phyloP scores from a whole-genome alignment of 345 rosid species.

The Hibiscus trionum region DNA sequence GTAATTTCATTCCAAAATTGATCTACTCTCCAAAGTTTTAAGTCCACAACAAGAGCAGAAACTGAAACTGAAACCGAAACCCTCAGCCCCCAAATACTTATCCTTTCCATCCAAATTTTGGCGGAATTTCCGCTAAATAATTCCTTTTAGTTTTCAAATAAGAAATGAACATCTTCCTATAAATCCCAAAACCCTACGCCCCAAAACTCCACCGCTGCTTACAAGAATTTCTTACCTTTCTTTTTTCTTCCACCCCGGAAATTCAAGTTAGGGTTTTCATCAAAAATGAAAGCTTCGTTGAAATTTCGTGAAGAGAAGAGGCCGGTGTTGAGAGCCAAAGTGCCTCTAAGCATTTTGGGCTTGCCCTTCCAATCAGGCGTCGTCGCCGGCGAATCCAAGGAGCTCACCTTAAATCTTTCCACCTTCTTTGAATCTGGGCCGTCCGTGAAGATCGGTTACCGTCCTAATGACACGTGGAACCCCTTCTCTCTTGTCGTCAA shows the following conservation, averaged over 20 bases:
- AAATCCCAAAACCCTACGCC: not conserved
- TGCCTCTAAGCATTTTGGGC: not conserved
- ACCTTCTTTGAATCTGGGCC: not conserved
- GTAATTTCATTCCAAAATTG: too few relatives aligned
- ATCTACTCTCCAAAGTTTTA: too few relatives aligned
- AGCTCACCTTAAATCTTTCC: not conserved
- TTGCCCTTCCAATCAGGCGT: not conserved
- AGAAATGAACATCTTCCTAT: not conserved
- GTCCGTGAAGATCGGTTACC: not conserved
- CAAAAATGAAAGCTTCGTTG: not conserved
- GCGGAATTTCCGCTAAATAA: slow-evolving; percentile 22
- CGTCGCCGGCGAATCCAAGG: slow-evolving; percentile 2
- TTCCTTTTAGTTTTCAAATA: not conserved
- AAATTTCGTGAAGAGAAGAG: not conserved
- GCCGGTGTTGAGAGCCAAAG: not conserved
- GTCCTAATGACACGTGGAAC: not conserved
- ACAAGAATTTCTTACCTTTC: not conserved
- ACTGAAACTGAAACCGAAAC: not conserved
- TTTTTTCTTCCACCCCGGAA: too few relatives aligned
- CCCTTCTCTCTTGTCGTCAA: not conserved
- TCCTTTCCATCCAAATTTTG: slow-evolving; percentile 1
- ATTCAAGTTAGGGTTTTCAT: not conserved
- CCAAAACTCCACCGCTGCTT: not conserved
- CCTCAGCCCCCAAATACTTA: not conserved
- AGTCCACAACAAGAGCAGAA: too few relatives aligned